These are phyloP conservation scores for Paramecium sonneborni DNA, from an alignment of 73 alveolate species.

Conservation along the genomic window DNA sequence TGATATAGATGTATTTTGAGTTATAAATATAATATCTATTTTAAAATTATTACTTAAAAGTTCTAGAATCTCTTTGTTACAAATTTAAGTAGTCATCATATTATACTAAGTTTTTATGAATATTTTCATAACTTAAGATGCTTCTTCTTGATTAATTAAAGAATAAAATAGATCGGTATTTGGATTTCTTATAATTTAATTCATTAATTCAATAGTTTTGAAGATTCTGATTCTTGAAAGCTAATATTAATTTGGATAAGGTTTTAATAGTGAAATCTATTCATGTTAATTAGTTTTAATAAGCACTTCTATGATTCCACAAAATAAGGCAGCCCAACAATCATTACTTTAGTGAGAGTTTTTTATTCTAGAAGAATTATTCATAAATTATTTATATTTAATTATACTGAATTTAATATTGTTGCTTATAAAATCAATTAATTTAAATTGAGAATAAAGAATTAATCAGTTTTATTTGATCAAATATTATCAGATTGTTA, in stretches of 20 bases:
- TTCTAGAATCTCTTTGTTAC: not conserved
- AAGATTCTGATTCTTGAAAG: not conserved
- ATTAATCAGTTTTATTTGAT: not conserved
- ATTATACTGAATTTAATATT: not conserved
- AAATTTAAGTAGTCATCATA: not conserved
- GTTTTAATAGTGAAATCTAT: not conserved
- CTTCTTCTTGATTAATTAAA: not conserved
- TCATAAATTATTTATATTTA: not conserved
- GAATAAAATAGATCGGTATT: not conserved
- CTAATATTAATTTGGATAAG: not conserved
- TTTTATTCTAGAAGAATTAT: not conserved
- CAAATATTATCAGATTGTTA: not conserved
- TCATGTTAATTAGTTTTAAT: not conserved
- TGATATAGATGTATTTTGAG: constrained; percentile 2
- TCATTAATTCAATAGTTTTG: not conserved
- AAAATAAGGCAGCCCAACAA: constrained; percentile 23
- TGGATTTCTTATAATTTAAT: not conserved
- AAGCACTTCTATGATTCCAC: constrained; percentile 12
- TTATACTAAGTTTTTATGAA: not conserved
- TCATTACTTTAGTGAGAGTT: not conserved
- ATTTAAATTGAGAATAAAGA: not conserved
- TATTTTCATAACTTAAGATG: not conserved
- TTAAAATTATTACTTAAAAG: not conserved
- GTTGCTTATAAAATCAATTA: not conserved
- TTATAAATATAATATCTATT: not conserved